A percentile compares a stretch with the other conserved stretches of the same genome.
phyloP scores from a whole-genome alignment of 805 yeast genomes.

The Suhomyces vadensis region DNA sequence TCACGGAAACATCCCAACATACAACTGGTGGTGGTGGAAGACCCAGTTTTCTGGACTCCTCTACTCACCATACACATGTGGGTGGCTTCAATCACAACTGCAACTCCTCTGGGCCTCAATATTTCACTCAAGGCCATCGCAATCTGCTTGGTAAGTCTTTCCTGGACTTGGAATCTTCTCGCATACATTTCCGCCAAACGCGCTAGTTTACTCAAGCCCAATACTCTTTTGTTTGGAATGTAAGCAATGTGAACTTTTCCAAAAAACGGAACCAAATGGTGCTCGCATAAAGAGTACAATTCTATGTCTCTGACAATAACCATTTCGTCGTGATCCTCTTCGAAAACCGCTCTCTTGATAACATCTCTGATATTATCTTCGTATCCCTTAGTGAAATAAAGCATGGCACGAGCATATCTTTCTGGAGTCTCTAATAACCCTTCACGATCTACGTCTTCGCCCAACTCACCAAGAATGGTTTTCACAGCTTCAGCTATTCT shows the following conservation, averaged over 20 bases:
- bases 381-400: constrained; percentile 93
- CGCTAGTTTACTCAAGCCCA: constrained; percentile 91
- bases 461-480: constrained; percentile 75
- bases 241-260: constrained; percentile 99
- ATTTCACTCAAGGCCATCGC: constrained; percentile 94
- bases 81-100: constrained; percentile 95
- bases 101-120: constrained; percentile 93
- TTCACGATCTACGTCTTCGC: constrained; percentile 87
- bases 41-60: constrained; percentile 95
- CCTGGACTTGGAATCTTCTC: constrained; percentile 96
- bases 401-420: constrained; percentile 94
- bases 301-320: constrained; percentile 95
- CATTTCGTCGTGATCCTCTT: constrained; percentile 99
- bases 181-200: constrained; percentile 96
- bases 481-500: constrained; percentile 86
- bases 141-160: constrained; percentile 92
- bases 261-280: constrained; percentile 94
- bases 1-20: constrained; percentile 96
- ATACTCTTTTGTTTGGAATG: constrained; percentile 89
- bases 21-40: constrained; percentile 90
- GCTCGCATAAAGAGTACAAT: constrained; percentile 91
- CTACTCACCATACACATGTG: constrained; percentile 99
- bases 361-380: constrained; percentile 92
- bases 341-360: constrained; percentile 92
- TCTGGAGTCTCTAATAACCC: constrained; percentile 94